Evolutionary conservation across 106 monocot genomes (phyloP).

Genomic region (Ottelia alismoides): DNA sequence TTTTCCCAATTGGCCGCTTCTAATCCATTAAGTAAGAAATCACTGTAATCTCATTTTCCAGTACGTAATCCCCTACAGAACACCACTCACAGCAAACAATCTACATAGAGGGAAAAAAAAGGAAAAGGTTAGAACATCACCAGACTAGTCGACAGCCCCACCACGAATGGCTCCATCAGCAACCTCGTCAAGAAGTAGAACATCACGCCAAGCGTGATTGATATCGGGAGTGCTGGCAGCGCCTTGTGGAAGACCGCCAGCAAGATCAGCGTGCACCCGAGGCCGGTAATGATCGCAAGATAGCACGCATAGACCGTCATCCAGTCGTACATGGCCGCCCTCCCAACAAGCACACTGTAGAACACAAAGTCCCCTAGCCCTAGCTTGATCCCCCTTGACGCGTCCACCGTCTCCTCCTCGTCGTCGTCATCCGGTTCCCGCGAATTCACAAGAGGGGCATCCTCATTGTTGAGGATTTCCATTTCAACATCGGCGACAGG

Average conservation of each 20-base stretch:
- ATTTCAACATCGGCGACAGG: conserved; percentile 8
- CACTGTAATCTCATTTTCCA: no score
- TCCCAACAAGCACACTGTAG: conserved; percentile 88
- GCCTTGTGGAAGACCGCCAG: conserved; percentile 54
- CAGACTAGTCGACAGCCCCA: conserved; percentile 66
- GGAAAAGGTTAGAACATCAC: conserved; percentile 77
- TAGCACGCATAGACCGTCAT: conserved; percentile 98
- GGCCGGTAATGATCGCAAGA: conserved; percentile 73
- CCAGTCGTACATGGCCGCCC: conserved; percentile 92
- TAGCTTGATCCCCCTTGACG: conserved; percentile 50
- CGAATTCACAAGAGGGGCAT: no score
- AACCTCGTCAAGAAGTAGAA: conserved; percentile 90
- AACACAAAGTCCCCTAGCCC: conserved; percentile 96
- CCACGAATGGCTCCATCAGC: conserved; percentile 93
- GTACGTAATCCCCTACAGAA: no score
- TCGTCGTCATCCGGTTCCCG: not conserved
- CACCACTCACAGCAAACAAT: no score
- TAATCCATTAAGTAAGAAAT: no score
- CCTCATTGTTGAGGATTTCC: not conserved
- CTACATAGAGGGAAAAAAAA: no score
- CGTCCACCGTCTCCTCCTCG: conserved; percentile 4
- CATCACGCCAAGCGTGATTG: conserved; percentile 56
- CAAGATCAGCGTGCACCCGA: conserved; percentile 83
- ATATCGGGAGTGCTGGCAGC: conserved; percentile 83
- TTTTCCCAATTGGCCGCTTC: no score